A percentile compares a stretch with the other conserved stretches of the same genome.
phyloP scores from a whole-genome alignment of 306 rosid species.

The Prunus mongolica region DNA sequence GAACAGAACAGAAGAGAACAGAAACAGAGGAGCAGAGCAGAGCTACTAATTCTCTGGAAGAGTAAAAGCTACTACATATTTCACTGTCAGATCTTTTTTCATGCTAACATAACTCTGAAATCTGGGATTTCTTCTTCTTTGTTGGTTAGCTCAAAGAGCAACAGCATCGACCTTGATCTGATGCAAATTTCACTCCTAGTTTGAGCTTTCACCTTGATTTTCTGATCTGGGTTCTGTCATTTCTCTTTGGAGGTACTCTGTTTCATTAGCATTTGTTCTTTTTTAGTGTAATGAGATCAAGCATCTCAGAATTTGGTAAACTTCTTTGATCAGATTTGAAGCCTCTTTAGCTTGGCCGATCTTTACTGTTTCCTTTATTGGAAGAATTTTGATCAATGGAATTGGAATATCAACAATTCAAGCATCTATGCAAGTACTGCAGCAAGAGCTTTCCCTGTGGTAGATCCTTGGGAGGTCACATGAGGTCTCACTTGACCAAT shows the following conservation, averaged over 20 bases:
- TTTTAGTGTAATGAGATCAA: slow-evolving; percentile 28
- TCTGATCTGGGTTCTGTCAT: slow-evolving; percentile 43
- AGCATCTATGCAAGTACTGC: slow-evolving; percentile 82
- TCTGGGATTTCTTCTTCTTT: slow-evolving; percentile 27
- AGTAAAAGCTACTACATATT: too few relatives aligned
- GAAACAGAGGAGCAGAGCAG: neutral
- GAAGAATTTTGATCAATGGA: slow-evolving; percentile 37
- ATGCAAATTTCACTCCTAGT: slow-evolving; percentile 23
- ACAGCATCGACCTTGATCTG: slow-evolving; percentile 11
- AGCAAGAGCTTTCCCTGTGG: slow-evolving; percentile 75
- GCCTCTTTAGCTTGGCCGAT: slow-evolving; percentile 25
- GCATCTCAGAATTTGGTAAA: slow-evolving; percentile 32
- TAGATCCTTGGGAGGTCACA: slow-evolving; percentile 93
- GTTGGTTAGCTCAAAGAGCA: slow-evolving; percentile 18
- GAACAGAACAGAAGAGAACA: neutral
- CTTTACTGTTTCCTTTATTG: neutral
- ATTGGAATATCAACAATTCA: slow-evolving; percentile 36
- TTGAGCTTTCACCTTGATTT: slow-evolving; percentile 31
- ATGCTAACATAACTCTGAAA: neutral
- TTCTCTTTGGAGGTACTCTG: slow-evolving; percentile 19
- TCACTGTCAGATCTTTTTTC: too few relatives aligned
- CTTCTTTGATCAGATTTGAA: slow-evolving; percentile 29
- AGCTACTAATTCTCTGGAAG: slow-evolving; percentile 5
- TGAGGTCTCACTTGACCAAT: slow-evolving; percentile 79
- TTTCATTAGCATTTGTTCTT: slow-evolving; percentile 28